Conservation (phyloP, 331 rosid genomes). For the Malus hybrid region DNA sequence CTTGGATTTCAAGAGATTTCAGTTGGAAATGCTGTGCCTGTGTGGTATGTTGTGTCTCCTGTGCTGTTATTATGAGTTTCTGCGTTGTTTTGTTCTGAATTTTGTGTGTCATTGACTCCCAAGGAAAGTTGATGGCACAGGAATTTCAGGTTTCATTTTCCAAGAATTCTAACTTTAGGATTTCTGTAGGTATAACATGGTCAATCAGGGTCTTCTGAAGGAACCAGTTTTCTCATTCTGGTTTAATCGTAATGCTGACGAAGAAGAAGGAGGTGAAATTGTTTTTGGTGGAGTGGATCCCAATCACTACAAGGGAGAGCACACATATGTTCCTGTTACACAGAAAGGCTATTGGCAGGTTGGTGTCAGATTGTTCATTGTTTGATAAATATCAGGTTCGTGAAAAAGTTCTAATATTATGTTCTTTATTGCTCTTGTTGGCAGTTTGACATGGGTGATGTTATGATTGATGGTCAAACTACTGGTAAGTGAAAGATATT, state of each 20-base stretch:
- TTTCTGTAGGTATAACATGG: constrained; percentile 60
- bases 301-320: constrained; percentile 47
- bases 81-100: not conserved
- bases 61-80: not conserved
- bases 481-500: constrained; percentile 35
- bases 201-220: constrained; percentile 50
- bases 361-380: constrained; percentile 7
- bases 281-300: constrained; percentile 69
- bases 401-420: not conserved
- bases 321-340: constrained; percentile 59
- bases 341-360: constrained; percentile 74
- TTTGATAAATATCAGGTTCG: not conserved
- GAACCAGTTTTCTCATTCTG: constrained; percentile 66
- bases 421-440: not conserved
- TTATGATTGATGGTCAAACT: constrained; percentile 37
- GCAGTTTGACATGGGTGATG: constrained; percentile 79
- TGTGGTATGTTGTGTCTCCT: constrained; percentile 27
- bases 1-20: constrained; percentile 68
- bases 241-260: constrained; percentile 57
- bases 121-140: not conserved
- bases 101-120: not conserved
- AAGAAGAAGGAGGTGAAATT: constrained; percentile 65
- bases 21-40: constrained; percentile 48
- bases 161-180: constrained; percentile 9
- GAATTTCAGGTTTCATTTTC: not conserved